A percentile compares a stretch with the other conserved stretches of the same genome.
phyloP scores from a whole-genome alignment of 495 filamentous ascomycete species.

The Aspergillus indologenus region DNA sequence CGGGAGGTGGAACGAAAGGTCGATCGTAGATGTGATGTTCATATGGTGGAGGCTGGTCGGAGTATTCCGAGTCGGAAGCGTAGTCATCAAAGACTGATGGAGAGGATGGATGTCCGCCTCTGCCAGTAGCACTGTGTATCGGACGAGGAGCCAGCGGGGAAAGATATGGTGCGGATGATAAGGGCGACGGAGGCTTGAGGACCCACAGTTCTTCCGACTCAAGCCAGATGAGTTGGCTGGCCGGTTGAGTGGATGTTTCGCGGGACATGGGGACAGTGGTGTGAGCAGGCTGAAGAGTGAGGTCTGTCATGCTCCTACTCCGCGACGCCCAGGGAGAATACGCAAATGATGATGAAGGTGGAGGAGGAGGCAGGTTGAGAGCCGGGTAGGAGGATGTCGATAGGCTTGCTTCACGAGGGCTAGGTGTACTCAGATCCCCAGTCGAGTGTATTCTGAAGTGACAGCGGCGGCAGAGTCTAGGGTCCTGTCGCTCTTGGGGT shows the following conservation, averaged over 20 bases:
- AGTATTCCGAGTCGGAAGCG: not conserved
- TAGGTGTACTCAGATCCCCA: not conserved
- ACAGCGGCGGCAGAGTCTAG: not conserved
- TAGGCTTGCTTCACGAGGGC: not conserved
- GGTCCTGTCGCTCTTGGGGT: not conserved
- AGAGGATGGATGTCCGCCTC: not conserved
- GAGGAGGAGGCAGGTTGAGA: conserved; percentile 7
- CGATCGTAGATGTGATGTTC: conserved; percentile 21
- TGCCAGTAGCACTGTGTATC: not conserved
- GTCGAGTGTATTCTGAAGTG: not conserved
- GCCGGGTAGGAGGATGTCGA: not conserved
- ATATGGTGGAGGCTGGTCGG: conserved; percentile 20
- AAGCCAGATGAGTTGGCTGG: conserved; percentile 23
- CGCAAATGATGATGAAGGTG: not conserved
- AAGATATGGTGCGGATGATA: not conserved
- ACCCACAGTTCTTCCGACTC: conserved; percentile 24
- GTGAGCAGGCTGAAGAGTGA: not conserved
- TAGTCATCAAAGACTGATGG: not conserved
- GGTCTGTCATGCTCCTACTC: conserved; percentile 4
- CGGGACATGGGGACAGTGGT: not conserved
- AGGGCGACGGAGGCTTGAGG: conserved; percentile 5
- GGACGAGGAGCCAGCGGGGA: conserved; percentile 5
- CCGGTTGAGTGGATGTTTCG: conserved; percentile 2
- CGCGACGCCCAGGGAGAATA: not conserved
- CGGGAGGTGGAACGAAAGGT: conserved; percentile 4